Base-by-base conservation (phyloP, 78 protist species). In the Dictyostelium intermedium region DNA sequence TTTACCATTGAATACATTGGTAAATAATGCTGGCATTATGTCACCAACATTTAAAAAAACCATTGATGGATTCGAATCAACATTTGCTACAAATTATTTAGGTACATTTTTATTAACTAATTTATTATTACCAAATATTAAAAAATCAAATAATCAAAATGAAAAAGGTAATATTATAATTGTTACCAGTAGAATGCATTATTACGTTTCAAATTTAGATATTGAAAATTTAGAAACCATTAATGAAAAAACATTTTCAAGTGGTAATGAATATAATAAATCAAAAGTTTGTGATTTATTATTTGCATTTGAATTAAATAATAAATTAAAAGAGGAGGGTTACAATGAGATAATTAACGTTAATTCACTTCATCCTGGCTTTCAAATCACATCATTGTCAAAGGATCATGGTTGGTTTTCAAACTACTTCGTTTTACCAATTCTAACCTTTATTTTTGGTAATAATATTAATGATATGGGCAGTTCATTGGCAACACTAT, bases 11-110 rank as follows among this genome's bases (percentile, higher is more conserved):
- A 27, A 86, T 77, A 53, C 43, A 32, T 86, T 86, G 25, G 63
- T 86, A 34, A 60, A 77, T 60, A 77, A 77, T 86, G 92, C 92
- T n/a, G 92, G 92, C 43, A 82, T 87, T 0, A 92, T 91, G 91
- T 10, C 34, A 23, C 35, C 20, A 41, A n/a, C 3, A 13, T n/a
- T 3, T 30, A 11, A 18, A 20, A n/a, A 20, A 25, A 86, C 92
- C 0, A 11, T 9, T 1, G 84, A 86, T 86, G 92, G 92, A 34
- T 86, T 39, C 10, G 92, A 56, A 8, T 30, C 56, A 37, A 39
- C 50, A 66, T 86, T 86, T 86, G 84, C 63, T 32, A 41, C 43
- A 14, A 86, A 86, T 86, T 83, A 86, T 77, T 60, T 86, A 3
- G 92, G 92, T 39, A 82, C 66, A n/a, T 86, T 77, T 37, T 56